phyloP scores from a whole-genome alignment of 495 filamentous ascomycete genomes.

The Annulohypoxylon maeteangense region DNA sequence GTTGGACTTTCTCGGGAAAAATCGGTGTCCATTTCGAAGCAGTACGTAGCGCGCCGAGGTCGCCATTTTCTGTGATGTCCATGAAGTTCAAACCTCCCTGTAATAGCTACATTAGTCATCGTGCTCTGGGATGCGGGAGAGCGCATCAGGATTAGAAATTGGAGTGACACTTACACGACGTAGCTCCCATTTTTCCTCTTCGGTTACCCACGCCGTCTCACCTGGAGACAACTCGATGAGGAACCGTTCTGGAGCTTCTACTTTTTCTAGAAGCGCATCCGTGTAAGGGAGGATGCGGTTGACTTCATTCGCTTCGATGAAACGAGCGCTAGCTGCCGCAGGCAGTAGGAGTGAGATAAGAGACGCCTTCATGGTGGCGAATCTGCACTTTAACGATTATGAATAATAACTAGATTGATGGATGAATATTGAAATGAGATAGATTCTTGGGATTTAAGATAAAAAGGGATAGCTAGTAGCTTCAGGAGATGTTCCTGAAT shows the following conservation, averaged over 20 bases:
- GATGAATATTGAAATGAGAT: conserved; percentile 4
- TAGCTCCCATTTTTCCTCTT: conserved; percentile 94
- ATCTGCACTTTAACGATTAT: conserved; percentile 15
- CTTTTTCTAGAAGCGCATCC: conserved; percentile 50
- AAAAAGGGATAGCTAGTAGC: neutral
- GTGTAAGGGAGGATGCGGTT: conserved; percentile 52
- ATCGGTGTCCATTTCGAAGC: conserved; percentile 56
- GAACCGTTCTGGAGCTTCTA: conserved; percentile 63
- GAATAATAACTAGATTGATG: conserved; percentile 8
- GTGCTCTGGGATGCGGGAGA: neutral
- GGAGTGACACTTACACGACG: conserved; percentile 70
- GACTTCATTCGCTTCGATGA: conserved; percentile 60
- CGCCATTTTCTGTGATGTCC: conserved; percentile 82
- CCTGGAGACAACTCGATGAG: conserved; percentile 91
- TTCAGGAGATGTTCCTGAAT: neutral
- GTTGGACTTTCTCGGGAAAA: conserved; percentile 75
- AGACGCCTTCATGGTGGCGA: conserved; percentile 59
- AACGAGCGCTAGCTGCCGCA: conserved; percentile 60
- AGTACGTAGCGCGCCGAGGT: conserved; percentile 62
- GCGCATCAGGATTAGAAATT: neutral
- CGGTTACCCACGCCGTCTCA: conserved; percentile 84
- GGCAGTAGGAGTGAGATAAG: conserved; percentile 60
- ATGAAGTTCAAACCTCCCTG: conserved; percentile 91
- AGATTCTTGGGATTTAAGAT: neutral
- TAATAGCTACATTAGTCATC: conserved; percentile 28